phyloP scores from a whole-genome alignment of 192 early-diverging fungal genomes.

The Coemansia sp. region DNA sequence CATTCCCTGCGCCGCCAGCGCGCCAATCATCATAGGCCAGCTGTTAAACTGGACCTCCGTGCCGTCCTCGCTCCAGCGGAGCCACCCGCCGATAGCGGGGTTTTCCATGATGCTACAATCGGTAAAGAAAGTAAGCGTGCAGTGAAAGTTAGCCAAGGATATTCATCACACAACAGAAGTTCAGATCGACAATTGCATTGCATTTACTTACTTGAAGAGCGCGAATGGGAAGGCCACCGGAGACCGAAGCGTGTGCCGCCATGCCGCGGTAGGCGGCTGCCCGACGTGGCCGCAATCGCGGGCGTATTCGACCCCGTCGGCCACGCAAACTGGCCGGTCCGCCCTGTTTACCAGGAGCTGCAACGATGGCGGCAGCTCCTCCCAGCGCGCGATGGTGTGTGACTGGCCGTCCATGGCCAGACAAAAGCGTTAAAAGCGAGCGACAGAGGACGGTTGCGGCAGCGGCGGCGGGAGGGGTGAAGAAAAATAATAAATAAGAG shows the following conservation, averaged over 20 bases:
- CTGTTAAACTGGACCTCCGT: background rate
- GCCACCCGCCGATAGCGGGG: conserved; percentile 4
- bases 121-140: background rate
- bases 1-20: background rate
- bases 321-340: background rate
- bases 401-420: background rate
- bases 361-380: background rate
- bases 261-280: background rate
- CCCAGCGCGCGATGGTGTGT: background rate
- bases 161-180: background rate
- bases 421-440: too few relatives aligned
- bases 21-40: conserved; percentile 1
- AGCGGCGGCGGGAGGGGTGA: too few relatives aligned
- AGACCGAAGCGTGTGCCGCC: background rate
- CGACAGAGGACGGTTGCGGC: too few relatives aligned
- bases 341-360: background rate
- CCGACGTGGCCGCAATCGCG: background rate
- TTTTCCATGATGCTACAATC: background rate
- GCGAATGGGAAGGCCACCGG: conserved; percentile 2
- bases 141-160: background rate
- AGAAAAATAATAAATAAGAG: too few relatives aligned
- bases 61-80: conserved; percentile 6
- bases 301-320: background rate
- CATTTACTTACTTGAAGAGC: background rate
- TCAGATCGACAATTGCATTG: background rate